These are phyloP conservation scores for Candida sanyaensis DNA, from an alignment of 1,139 yeast genomes.

Conservation along the genomic window DNA sequence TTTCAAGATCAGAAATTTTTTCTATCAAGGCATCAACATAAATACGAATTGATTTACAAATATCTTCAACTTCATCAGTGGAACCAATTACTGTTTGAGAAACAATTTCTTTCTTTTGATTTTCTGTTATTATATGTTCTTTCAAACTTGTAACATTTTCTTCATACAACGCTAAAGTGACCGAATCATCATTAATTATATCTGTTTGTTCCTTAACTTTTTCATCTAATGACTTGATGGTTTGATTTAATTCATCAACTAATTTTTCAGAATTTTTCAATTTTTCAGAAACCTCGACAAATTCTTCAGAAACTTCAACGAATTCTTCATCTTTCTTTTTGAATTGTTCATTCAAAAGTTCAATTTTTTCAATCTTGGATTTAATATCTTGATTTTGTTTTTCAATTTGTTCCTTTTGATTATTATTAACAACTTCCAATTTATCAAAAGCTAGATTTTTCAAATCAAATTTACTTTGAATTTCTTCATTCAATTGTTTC, in stretches of 20 bases:
- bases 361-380: not conserved
- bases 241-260: slow-evolving; percentile 7
- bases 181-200: not conserved
- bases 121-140: not conserved
- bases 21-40: slow-evolving; percentile 2
- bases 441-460: slow-evolving; percentile 3
- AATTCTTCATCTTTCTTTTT: slow-evolving; percentile 4
- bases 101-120: not conserved
- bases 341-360: slow-evolving; percentile 6
- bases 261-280: slow-evolving; percentile 7
- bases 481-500: slow-evolving; percentile 6
- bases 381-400: slow-evolving; percentile 5
- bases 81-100: not conserved
- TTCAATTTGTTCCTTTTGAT: slow-evolving; percentile 9
- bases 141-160: not conserved
- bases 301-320: slow-evolving; percentile 7
- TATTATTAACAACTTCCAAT: slow-evolving; percentile 4
- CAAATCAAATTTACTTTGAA: slow-evolving; percentile 6
- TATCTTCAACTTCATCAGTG: not conserved
- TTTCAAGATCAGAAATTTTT: not conserved
- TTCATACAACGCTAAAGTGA: not conserved
- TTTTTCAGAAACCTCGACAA: slow-evolving; percentile 7
- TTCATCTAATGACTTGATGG: slow-evolving; percentile 8
- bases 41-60: not conserved
- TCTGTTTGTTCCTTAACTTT: slow-evolving; percentile 2